phyloP scores from a whole-genome alignment of 2,329 filamentous ascomycete genomes.

The Fusarium sp. region DNA sequence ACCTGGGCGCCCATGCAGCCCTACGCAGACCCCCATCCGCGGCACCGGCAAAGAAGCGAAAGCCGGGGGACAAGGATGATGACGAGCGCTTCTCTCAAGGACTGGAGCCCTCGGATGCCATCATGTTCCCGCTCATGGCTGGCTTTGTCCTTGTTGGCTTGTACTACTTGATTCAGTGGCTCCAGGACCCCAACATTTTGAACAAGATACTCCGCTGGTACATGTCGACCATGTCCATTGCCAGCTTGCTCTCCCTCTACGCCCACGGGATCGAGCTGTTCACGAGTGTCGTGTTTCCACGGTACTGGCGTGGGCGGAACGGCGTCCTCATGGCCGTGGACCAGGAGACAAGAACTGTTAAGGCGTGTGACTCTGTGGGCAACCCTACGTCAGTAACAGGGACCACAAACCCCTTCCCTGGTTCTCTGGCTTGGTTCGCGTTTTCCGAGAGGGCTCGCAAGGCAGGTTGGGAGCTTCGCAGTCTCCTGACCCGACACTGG shows the following conservation, averaged over 20 bases:
- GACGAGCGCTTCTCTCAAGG: constrained; percentile 60
- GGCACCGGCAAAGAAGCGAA: constrained; percentile 61
- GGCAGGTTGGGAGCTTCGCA: constrained; percentile 59
- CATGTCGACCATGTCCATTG: constrained; percentile 80
- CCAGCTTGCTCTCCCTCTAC: constrained; percentile 75
- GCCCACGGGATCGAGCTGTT: constrained; percentile 73
- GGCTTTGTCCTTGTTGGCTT: constrained; percentile 74
- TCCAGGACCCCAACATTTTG: constrained; percentile 79
- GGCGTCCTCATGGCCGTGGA: constrained; percentile 58
- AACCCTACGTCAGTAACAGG: constrained; percentile 40
- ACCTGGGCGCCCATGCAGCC: constrained; percentile 83
- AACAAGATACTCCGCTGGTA: constrained; percentile 86
- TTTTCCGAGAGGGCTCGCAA: constrained; percentile 37
- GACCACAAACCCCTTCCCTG: constrained; percentile 45
- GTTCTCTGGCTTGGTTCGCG: constrained; percentile 48
- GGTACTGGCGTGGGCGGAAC: constrained; percentile 63
- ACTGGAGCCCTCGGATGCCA: constrained; percentile 74
- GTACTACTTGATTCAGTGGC: constrained; percentile 89
- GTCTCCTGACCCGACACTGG: constrained; percentile 61
- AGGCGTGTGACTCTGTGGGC: constrained; percentile 48
- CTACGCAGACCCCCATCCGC: constrained; percentile 84
- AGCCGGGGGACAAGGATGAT: constrained; percentile 54
- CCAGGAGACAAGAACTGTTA: constrained; percentile 51
- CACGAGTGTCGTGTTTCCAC: constrained; percentile 75
- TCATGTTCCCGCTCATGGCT: constrained; percentile 83